Evolutionary conservation across 768 basidiomycete species (phyloP), one percentile per base, ranked within the genome.

Genomic region (Phlebiopsis flavidoalba): DNA sequence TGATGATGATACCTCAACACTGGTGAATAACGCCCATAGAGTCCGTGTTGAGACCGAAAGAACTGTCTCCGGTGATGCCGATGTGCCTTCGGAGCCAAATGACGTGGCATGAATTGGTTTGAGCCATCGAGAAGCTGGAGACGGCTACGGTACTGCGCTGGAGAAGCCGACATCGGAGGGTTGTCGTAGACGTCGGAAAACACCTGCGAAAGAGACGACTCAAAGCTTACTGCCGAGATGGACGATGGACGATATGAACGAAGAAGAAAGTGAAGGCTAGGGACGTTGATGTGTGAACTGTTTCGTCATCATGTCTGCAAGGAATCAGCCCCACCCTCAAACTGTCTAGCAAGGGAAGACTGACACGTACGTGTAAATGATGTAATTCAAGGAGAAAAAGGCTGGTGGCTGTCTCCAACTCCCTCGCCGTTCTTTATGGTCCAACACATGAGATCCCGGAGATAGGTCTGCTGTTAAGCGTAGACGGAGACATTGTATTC

Each of bases 401-500:
- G 53, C 45, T 47, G 17, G 46, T 36, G 5, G 37, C 12, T 1
- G 47, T 59, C 8, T 53, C 58, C 15, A 49, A 6, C 40, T n/a
- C 4, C 15, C 36, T n/a, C 63, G n/a, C n/a, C 63, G 45, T 63
- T 63, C 33, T 57, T 33, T 1, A 63, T 8, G 17, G 37, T n/a
- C 46, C 22, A 63, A 57, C 4, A 55, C 51, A 50, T 63, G 63
- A 6, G 36, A 7, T n/a, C 67, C 72, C 14, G 66, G 59, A 1
- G 64, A 46, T 17, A 80, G 63, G 8, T 70, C 65, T 10, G 64
- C 58, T 53, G 67, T 71, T n/a, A n/a, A 19, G 65, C 62, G 63
- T 72, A 80, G 26, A 79, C 75, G 17, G 68, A 68, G 19, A 74
- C 71, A 43, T 75, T 69, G 62, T 77, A 77, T 14, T 72, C 63